Evolutionary conservation across 2,329 filamentous ascomycete species (phyloP), one percentile per base, ranked within the genome.

Genomic region (Stagonosporopsis vannaccii): DNA sequence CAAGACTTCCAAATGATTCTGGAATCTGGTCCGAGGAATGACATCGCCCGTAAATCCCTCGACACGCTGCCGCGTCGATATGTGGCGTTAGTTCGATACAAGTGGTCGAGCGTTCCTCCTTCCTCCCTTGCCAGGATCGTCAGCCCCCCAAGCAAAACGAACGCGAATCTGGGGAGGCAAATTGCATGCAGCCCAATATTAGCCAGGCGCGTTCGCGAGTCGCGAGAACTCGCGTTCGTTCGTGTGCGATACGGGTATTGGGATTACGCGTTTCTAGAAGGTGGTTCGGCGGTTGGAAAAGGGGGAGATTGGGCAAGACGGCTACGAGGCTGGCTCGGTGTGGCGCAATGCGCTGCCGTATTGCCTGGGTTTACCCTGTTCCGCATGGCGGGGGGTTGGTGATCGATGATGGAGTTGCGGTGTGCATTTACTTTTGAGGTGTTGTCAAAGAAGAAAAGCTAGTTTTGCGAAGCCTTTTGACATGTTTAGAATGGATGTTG

Each of bases 101-200:
- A 36, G 49, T 59, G 45, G 37, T 15, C 13, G 30, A 32, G 30
- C 30, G 30, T 32, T 32, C 15, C 13, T 20, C 33, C 20, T 35
- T 43, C 36, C 59, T 59, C 49, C 56, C 54, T 55, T 61, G 51
- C 59, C 58, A 60, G 62, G 62, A 60, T 60, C 49, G 41, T 53
- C 53, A 59, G 50, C 55, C 53, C 51, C 56, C 23, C 20, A 13
- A 32, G 15, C 30, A 13, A 32, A 32, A 32, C 44, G 55, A 40
- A 53, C 46, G 50, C 51, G 44, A 51, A 59, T 44, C 50, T 50
- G 48, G 51, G 48, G 46, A 56, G 48, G 42, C 43, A 61, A 55
- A 59, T 60, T 59, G 52, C 40, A 22, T 28, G 30, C 19, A 35
- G 20, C 41, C 47, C 52, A 41, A 45, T 45, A 17, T 58, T 35